Base-by-base conservation (phyloP, 1,284 basidiomycete species). In the Leucocoprinus gongylophorus region DNA sequence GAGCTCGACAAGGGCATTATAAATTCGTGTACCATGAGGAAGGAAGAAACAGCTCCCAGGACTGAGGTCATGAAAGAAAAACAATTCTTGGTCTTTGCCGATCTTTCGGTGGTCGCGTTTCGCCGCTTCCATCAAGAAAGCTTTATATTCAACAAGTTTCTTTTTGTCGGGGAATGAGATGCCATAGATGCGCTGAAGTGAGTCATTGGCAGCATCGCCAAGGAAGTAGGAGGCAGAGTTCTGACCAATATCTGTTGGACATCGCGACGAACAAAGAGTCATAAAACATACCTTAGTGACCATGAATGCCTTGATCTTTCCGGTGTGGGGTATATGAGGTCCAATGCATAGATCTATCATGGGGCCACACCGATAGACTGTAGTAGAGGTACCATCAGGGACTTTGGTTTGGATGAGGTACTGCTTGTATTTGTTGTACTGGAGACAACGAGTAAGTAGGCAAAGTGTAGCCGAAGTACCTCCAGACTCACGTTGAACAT, bases 381-480 rank as follows among this genome's bases (percentile, higher is more conserved):
- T 99, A 48, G 97, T 97, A 49, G 90, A 93, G 15, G 92, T 91
- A 57, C 95, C 95, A 67, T 99, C 95, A 7, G 94, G 89, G 52
- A 99, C 88, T 74, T 99, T 98, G 59, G 85, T 82, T 66, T 95
- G 83, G 65, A 99, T 99, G 65, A 99, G 83, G 68, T 98, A 88
- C 64, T 86, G 83, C 76, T 99, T 99, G 78, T 97, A 99, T 71
- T 95, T 97, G 79, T 99, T 99, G 74, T 99, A 99, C 92, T 97
- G 17, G 37, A n/a, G 18, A 17, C 63, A 12, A 20, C 21, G 10
- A 15, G 8, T 8, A 28, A 13, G 41, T 13, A 43, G 18, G 37
- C 10, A 17, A 10, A 37, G 38, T 13, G 30, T 47, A 63, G 46
- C 17, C 30, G 21, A 5, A 41, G 47, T 2, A 17, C 33, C 35